A percentile compares a stretch with the other conserved stretches of the same genome.
Conservation (phyloP, 345 rosid species). For the Citrus sinensis region DNA sequence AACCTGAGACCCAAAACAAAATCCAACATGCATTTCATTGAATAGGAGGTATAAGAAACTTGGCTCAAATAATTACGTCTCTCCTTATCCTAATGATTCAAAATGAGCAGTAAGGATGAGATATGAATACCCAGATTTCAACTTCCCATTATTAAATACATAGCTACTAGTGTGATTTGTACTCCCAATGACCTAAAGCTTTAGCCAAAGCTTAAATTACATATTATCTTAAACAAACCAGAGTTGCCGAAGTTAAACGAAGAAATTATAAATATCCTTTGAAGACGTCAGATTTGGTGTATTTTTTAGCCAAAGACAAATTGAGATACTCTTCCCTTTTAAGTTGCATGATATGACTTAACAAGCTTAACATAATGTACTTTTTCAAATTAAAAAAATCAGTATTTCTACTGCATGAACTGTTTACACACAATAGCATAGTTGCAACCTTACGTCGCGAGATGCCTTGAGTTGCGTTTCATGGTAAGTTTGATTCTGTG, state of each 20-base stretch:
- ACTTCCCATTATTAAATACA: background rate
- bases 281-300: background rate
- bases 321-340: background rate
- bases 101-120: background rate
- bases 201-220: background rate
- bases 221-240: background rate
- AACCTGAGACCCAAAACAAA: constrained; percentile 49
- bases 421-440: constrained; percentile 38
- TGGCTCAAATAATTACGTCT: background rate
- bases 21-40: constrained; percentile 35
- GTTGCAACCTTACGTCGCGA: constrained; percentile 93
- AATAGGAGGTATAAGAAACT: constrained; percentile 9
- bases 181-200: background rate
- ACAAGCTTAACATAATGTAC: background rate
- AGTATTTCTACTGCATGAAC: constrained; percentile 23
- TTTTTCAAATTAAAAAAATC: background rate
- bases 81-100: background rate
- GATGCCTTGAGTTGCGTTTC: constrained; percentile 97
- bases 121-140: background rate
- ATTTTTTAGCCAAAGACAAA: background rate
- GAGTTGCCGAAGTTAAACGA: background rate
- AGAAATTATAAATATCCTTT: background rate
- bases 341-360: background rate
- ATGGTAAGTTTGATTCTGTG: constrained; percentile 45
- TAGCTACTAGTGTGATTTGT: background rate